Conservation (phyloP, 306 rosid species). For the Prunus mume region DNA sequence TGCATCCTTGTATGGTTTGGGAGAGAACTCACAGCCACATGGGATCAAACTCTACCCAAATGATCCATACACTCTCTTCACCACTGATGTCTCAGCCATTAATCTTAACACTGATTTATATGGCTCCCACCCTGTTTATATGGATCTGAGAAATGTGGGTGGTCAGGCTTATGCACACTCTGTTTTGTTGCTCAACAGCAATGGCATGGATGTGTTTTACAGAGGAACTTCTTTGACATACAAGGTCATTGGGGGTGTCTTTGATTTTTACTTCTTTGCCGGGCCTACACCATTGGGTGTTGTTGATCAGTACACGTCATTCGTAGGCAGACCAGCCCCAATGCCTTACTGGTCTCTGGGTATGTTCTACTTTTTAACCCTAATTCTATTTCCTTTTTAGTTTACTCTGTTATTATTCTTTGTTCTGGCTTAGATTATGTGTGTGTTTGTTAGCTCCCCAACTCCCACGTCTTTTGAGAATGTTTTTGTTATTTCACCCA, state of each 20-base stretch:
- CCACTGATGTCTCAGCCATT: conserved; percentile 76
- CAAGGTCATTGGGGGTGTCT: conserved; percentile 83
- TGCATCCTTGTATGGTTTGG: conserved; percentile 79
- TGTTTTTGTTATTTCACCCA: neutral
- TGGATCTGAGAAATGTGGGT: conserved; percentile 76
- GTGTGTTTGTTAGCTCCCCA: conserved; percentile 2
- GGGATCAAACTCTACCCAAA: conserved; percentile 76
- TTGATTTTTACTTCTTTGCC: conserved; percentile 89
- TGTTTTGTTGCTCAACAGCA: conserved; percentile 81
- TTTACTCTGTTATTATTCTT: neutral
- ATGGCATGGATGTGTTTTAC: conserved; percentile 96
- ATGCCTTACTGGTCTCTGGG: conserved; percentile 99
- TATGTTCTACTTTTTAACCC: conserved; percentile 24
- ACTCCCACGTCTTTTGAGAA: neutral
- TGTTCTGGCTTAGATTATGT: neutral
- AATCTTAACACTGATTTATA: conserved; percentile 86
- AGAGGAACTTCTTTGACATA: conserved; percentile 71
- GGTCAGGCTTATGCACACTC: conserved; percentile 69
- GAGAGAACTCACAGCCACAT: conserved; percentile 90
- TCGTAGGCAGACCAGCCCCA: conserved; percentile 91
- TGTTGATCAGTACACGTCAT: conserved; percentile 87
- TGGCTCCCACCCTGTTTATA: conserved; percentile 87
- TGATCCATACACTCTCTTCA: conserved; percentile 83
- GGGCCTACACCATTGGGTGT: conserved; percentile 80
- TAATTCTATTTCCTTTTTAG: neutral